phyloP scores from a whole-genome alignment of 139 green algal species.

The Tetraselmis striata region DNA sequence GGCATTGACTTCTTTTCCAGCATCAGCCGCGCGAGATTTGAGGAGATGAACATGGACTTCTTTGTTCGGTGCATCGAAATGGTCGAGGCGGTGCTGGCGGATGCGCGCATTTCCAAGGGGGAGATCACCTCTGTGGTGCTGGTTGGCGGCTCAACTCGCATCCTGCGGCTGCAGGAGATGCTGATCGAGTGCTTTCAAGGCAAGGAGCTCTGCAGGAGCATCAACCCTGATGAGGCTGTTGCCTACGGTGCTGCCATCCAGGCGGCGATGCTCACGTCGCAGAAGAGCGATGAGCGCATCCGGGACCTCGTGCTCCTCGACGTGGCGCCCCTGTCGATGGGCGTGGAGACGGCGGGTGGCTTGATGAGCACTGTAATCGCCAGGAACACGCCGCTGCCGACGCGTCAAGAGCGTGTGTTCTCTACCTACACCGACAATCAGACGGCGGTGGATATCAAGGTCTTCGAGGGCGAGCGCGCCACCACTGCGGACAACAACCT shows the following conservation, averaged over 20 bases:
- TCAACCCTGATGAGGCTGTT: slow-evolving; percentile 59
- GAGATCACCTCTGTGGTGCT: slow-evolving; percentile 13
- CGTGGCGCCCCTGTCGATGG: slow-evolving; percentile 53
- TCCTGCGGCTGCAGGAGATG: slow-evolving; percentile 11
- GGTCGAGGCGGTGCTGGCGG: slow-evolving; percentile 9
- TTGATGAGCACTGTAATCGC: slow-evolving; percentile 57
- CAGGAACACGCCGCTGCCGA: slow-evolving; percentile 55
- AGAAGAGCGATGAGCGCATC: slow-evolving; percentile 26
- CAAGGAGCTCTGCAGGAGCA: slow-evolving; percentile 7
- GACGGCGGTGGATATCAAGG: slow-evolving; percentile 53
- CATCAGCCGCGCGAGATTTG: slow-evolving; percentile 11
- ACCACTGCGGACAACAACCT: slow-evolving; percentile 61
- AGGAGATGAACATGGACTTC: slow-evolving; percentile 15
- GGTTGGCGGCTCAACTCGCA: slow-evolving; percentile 19
- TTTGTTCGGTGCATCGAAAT: slow-evolving; percentile 8
- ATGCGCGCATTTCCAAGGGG: background rate
- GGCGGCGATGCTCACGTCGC: slow-evolving; percentile 35
- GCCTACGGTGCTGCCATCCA: slow-evolving; percentile 56
- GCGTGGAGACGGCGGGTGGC: slow-evolving; percentile 56
- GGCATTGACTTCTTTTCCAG: background rate
- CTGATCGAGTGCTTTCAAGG: slow-evolving; percentile 10
- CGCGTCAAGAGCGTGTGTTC: slow-evolving; percentile 40
- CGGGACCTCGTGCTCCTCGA: slow-evolving; percentile 60
- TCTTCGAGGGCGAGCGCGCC: slow-evolving; percentile 55
- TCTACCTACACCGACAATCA: slow-evolving; percentile 43